A percentile compares a stretch with the other conserved stretches of the same genome.
Conservation (phyloP, 352 stramenopile species). For the Pythium periplocum region DNA sequence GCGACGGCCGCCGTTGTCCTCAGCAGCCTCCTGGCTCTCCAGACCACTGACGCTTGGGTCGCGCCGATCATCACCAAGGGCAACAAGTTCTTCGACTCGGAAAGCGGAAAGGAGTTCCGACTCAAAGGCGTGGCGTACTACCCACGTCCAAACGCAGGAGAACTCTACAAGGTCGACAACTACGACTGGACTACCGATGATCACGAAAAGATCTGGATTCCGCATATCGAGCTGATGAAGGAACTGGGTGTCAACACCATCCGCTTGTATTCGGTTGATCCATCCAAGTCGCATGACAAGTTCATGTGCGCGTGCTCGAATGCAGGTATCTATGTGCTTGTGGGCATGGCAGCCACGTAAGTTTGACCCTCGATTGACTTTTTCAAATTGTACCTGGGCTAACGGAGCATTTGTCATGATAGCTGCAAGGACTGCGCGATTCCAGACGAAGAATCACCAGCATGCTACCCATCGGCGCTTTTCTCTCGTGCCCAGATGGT, state of each 20-base stretch:
- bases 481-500: conserved; percentile 56
- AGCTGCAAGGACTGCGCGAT: conserved; percentile 59
- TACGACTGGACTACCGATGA: conserved; percentile 67
- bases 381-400: no score
- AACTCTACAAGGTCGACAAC: conserved; percentile 41
- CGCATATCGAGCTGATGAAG: conserved; percentile 45
- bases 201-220: conserved; percentile 44
- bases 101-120: conserved; percentile 55
- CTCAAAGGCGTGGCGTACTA: conserved; percentile 74
- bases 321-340: conserved; percentile 67
- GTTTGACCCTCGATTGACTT: conserved; percentile 2
- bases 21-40: no score
- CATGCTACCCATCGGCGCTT: conserved; percentile 47
- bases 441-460: conserved; percentile 27
- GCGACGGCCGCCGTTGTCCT: no score
- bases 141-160: conserved; percentile 52
- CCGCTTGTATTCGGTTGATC: conserved; percentile 61
- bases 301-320: conserved; percentile 72
- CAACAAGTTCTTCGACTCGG: conserved; percentile 84
- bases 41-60: conserved; percentile 29
- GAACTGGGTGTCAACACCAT: conserved; percentile 61
- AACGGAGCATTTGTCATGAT: background rate
- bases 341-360: conserved; percentile 57
- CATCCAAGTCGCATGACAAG: conserved; percentile 56
- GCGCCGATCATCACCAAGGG: conserved; percentile 46